phyloP scores from a whole-genome alignment of 257 asterid species.

The Knoxia roxburghii region DNA sequence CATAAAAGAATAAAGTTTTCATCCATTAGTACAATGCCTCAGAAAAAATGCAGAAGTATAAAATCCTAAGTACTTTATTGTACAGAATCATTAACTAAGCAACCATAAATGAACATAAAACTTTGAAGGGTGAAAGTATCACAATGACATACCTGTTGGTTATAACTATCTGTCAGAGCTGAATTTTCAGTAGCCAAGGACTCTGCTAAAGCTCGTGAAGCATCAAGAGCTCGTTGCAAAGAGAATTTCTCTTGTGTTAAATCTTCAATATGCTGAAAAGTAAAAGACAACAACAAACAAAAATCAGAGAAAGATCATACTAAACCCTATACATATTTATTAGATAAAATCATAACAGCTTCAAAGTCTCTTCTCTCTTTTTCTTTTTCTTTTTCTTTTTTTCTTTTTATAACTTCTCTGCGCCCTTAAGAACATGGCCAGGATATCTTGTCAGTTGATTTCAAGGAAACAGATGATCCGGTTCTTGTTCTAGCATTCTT shows the following conservation, averaged over 20 bases:
- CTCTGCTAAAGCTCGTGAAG: slow-evolving; percentile 80
- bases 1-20: slow-evolving; percentile 18
- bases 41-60: background rate
- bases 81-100: background rate
- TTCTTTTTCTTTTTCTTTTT: background rate
- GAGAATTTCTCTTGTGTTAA: slow-evolving; percentile 94
- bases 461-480: background rate
- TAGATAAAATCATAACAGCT: background rate
- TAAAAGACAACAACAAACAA: background rate
- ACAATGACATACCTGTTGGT: slow-evolving; percentile 60
- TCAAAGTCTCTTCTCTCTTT: background rate
- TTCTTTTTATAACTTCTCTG: background rate
- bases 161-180: slow-evolving; percentile 76
- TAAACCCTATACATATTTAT: background rate
- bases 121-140: background rate
- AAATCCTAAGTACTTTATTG: background rate
- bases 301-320: background rate
- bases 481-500: background rate
- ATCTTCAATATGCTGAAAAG: slow-evolving; percentile 89
- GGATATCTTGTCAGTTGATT: background rate
- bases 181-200: slow-evolving; percentile 97
- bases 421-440: background rate
- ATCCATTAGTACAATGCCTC: slow-evolving; percentile 8
- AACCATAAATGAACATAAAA: background rate
- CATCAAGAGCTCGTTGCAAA: slow-evolving; percentile 92